Conservation (phyloP, 192 early-diverging fungal genomes). For the Backusella mclennaniae region DNA sequence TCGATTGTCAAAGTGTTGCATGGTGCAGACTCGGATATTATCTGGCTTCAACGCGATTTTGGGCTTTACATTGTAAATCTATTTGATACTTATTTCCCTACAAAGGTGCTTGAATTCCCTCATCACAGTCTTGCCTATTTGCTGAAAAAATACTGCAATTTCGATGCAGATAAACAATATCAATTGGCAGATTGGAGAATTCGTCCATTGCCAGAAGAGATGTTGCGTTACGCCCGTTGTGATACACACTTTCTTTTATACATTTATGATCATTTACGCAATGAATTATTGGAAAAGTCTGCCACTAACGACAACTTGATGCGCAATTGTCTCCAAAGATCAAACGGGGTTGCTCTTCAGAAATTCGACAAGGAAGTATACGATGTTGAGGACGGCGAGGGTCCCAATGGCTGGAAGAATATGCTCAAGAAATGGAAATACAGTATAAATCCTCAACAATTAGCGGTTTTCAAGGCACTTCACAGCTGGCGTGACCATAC, state of each 20-base stretch:
- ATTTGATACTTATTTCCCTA: slow-evolving; percentile 96
- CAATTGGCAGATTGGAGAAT: slow-evolving; percentile 98
- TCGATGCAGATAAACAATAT: slow-evolving; percentile 88
- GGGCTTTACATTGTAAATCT: slow-evolving; percentile 94
- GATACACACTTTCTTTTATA: slow-evolving; percentile 98
- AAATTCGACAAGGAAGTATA: slow-evolving; percentile 82
- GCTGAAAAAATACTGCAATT: slow-evolving; percentile 73
- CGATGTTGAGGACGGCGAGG: slow-evolving; percentile 76
- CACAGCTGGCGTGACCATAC: slow-evolving; percentile 92
- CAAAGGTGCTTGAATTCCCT: slow-evolving; percentile 78
- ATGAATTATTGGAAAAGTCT: slow-evolving; percentile 70
- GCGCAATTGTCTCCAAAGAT: slow-evolving; percentile 59
- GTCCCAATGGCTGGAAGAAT: slow-evolving; percentile 75
- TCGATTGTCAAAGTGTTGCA: slow-evolving; percentile 88
- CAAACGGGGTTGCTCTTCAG: slow-evolving; percentile 64
- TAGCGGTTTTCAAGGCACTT: slow-evolving; percentile 82
- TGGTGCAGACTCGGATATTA: slow-evolving; percentile 94
- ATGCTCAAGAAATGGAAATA: slow-evolving; percentile 63
- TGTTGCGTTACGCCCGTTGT: slow-evolving; percentile 87
- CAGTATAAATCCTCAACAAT: slow-evolving; percentile 51
- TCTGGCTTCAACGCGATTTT: slow-evolving; percentile 98
- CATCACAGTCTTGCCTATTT: slow-evolving; percentile 82
- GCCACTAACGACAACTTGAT: slow-evolving; percentile 67
- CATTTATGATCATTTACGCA: slow-evolving; percentile 91
- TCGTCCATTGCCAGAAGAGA: slow-evolving; percentile 87